phyloP scores from a whole-genome alignment of 768 basidiomycete genomes.

The Naganishia vaughanmartiniae region DNA sequence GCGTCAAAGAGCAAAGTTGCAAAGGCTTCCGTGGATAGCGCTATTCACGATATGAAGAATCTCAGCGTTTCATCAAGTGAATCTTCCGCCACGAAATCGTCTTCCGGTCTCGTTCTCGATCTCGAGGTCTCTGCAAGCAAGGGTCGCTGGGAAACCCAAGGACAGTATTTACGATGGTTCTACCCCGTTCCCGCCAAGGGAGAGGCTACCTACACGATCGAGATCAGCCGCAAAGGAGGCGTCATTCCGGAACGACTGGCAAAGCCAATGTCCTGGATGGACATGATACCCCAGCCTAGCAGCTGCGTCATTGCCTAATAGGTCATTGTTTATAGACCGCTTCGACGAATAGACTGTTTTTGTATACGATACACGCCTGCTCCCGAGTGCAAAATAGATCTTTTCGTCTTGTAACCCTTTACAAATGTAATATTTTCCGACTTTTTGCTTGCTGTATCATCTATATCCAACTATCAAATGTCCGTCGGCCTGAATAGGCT shows the following conservation, averaged over 20 bases:
- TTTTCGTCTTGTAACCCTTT: neutral
- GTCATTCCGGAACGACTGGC: constrained; percentile 39
- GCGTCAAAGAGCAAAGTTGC: constrained; percentile 2
- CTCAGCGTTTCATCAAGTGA: constrained; percentile 17
- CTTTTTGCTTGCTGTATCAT: neutral
- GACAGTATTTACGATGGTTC: constrained; percentile 60
- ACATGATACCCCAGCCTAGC: constrained; percentile 21
- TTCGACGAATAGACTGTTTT: neutral
- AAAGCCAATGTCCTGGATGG: constrained; percentile 23
- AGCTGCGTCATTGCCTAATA: constrained; percentile 11
- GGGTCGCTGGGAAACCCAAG: constrained; percentile 58
- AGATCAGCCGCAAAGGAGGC: constrained; percentile 55
- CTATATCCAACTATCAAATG: neutral
- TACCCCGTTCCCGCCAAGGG: constrained; percentile 52
- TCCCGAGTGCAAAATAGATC: neutral
- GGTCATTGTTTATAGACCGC: neutral
- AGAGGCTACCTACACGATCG: constrained; percentile 53
- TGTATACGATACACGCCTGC: neutral
- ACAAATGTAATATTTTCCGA: neutral
- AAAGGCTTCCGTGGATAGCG: constrained; percentile 39
- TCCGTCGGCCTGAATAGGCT: constrained; percentile 13
- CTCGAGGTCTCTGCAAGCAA: constrained; percentile 53
- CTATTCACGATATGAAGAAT: constrained; percentile 30
- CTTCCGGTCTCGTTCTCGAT: constrained; percentile 32
- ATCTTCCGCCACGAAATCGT: neutral